Evolutionary conservation across 1,284 basidiomycete species (phyloP).

Genomic region (Sanguinoderma infundibulare): DNA sequence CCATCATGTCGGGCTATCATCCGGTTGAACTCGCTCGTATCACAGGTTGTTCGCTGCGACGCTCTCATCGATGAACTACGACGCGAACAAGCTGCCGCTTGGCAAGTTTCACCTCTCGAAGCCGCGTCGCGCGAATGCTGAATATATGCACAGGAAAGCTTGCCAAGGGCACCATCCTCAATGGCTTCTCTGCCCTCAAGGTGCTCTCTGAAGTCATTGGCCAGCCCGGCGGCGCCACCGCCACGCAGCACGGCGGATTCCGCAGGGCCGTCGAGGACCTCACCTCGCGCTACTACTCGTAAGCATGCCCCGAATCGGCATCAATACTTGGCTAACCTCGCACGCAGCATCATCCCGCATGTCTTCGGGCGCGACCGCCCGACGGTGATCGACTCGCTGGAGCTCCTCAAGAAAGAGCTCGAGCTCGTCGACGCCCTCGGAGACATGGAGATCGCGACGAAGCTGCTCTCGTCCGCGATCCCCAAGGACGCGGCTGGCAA

Average conservation of each 20-base stretch:
- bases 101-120: slow-evolving; percentile 37
- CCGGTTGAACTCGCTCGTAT: background rate
- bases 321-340: too few species aligned
- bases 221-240: slow-evolving; percentile 46
- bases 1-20: background rate
- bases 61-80: slow-evolving; percentile 72
- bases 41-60: slow-evolving; percentile 57
- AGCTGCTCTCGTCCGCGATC: slow-evolving; percentile 52
- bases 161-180: slow-evolving; percentile 58
- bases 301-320: slow-evolving; percentile 30
- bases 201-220: slow-evolving; percentile 59
- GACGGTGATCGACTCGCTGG: slow-evolving; percentile 45
- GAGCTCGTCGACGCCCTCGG: slow-evolving; percentile 69
- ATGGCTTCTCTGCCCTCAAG: slow-evolving; percentile 64
- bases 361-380: slow-evolving; percentile 60
- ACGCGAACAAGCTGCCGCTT: slow-evolving; percentile 70
- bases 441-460: slow-evolving; percentile 68
- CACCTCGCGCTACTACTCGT: slow-evolving; percentile 65
- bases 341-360: slow-evolving; percentile 61
- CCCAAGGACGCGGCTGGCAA: slow-evolving; percentile 45
- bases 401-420: slow-evolving; percentile 58
- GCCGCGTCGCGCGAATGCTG: background rate
- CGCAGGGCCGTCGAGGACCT: slow-evolving; percentile 49
- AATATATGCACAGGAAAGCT: slow-evolving; percentile 50
- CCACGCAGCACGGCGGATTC: slow-evolving; percentile 42